phyloP scores from a whole-genome alignment of 1,139 yeast species.

The Ashbya aceris region DNA sequence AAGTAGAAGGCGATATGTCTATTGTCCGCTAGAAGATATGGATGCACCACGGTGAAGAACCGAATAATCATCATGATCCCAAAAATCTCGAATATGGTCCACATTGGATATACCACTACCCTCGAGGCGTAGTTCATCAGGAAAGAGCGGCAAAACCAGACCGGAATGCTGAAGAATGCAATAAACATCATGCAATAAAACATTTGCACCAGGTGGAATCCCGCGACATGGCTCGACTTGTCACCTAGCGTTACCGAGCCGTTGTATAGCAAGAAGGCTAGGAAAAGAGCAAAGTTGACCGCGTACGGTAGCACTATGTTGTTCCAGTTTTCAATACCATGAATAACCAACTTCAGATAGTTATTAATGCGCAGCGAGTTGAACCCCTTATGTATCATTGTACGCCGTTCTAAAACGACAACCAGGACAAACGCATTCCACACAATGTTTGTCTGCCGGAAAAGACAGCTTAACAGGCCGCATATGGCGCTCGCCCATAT shows the following conservation, averaged over 20 bases:
- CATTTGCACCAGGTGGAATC: conserved; percentile 68
- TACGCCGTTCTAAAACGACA: conserved; percentile 45
- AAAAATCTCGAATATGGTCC: conserved; percentile 27
- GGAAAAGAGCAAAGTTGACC: conserved; percentile 44
- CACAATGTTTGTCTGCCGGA: conserved; percentile 84
- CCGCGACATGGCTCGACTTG: conserved; percentile 69
- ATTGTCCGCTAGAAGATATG: conserved; percentile 87
- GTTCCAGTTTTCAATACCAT: conserved; percentile 30
- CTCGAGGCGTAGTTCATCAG: conserved; percentile 33
- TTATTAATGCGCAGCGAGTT: conserved; percentile 31
- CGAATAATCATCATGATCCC: conserved; percentile 43
- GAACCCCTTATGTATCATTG: conserved; percentile 33
- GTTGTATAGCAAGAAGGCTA: conserved; percentile 48
- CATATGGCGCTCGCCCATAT: conserved; percentile 35
- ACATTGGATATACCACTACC: conserved; percentile 22
- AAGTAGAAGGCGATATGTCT: conserved; percentile 87
- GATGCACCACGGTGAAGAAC: conserved; percentile 68
- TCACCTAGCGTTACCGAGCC: conserved; percentile 81
- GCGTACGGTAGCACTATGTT: conserved; percentile 42
- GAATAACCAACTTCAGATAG: conserved; percentile 31
- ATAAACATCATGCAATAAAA: conserved; percentile 67
- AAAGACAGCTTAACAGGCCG: conserved; percentile 52
- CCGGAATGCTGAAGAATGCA: conserved; percentile 56
- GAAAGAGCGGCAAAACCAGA: conserved; percentile 44
- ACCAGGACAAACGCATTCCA: conserved; percentile 69